Evolutionary conservation across 495 filamentous ascomycete species (phyloP), one percentile per base, ranked within the genome.

Genomic region (Copromyces sp.): DNA sequence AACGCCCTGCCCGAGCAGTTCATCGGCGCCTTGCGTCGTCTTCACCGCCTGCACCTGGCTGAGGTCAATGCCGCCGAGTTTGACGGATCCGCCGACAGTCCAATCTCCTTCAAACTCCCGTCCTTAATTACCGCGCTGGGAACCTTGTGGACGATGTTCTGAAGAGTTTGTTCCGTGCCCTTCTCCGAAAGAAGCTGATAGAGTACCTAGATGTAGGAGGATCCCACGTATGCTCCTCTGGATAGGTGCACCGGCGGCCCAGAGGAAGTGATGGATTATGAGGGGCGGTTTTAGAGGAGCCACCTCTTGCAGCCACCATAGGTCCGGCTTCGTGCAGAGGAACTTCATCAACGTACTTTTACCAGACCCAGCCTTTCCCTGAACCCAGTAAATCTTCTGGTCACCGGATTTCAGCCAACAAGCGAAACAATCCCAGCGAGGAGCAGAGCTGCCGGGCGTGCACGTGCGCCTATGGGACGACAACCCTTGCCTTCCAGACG

Each of bases 331-430:
- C 0, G 8, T 9, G 24, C 69, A 68, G 12, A 84, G 69, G 16
- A 75, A 83, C 68, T 82, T 84, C 81, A 84, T 81, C 14, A 84
- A 61, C 0, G 84, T 86, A 39, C 82, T 83, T 70, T 86, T 86
- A 0, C 84, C 84, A 2, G 79, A 78, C 11, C 83, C 84, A 24
- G 83, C 72, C 73, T 84, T 85, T 2, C 84, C 84, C 16, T 68
- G 74, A 9, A 85, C 75, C 81, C 82, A 84, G 73, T 81, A 86
- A 0, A 81, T 59, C 9, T 76, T 74, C n/a, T n/a, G n/a, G 35
- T 73, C n/a, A 1, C 12, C 0, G 17, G 35, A 68, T 75, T 78
- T 69, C 0, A 84, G 73, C 83, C 83, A 83, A 14, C 78, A 69
- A 6, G 39, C 42, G 71, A 84, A 84, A 53, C 75, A 76, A 11